Conservation (phyloP, 352 stramenopile species). For the Albugo candida region DNA sequence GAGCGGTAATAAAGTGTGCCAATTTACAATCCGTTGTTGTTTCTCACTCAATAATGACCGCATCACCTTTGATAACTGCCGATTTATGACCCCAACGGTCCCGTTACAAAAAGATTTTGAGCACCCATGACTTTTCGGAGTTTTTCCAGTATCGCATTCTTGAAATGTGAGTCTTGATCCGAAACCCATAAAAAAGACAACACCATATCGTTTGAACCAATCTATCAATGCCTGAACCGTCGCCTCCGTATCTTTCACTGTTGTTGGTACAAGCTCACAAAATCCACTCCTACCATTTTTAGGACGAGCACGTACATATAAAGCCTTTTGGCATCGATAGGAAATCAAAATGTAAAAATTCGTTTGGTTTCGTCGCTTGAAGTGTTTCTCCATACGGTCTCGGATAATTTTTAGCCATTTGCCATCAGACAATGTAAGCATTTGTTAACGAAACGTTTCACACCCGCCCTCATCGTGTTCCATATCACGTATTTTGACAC, state of each 20-base stretch:
- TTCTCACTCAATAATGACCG: conserved; percentile 1
- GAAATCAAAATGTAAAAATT: no score
- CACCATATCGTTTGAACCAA: conserved; percentile 3
- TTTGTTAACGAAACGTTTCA: conserved; percentile 7
- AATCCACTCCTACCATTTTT: conserved; percentile 16
- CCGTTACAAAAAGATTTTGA: conserved; percentile 7
- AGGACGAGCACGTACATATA: conserved; percentile 12
- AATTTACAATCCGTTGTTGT: background rate
- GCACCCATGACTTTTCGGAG: background rate
- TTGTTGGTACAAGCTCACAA: conserved; percentile 9
- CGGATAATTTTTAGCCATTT: no score
- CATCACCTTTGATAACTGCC: background rate
- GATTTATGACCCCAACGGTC: conserved; percentile 6
- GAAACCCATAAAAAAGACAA: conserved; percentile 1
- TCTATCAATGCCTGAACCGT: background rate
- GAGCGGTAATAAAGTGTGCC: conserved; percentile 1
- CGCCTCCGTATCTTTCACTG: no score
- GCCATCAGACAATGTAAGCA: no score
- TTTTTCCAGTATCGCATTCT: conserved; percentile 3
- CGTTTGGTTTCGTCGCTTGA: no score
- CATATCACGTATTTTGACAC: conserved; percentile 8
- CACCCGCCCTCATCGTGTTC: conserved; percentile 1
- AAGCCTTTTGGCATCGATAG: background rate
- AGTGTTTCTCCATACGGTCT: no score
- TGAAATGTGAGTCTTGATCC: conserved; percentile 4